A percentile compares a stretch with the other conserved stretches of the same genome.
Conservation (phyloP, 1,139 yeast species). For the Pichia inconspicua region DNA sequence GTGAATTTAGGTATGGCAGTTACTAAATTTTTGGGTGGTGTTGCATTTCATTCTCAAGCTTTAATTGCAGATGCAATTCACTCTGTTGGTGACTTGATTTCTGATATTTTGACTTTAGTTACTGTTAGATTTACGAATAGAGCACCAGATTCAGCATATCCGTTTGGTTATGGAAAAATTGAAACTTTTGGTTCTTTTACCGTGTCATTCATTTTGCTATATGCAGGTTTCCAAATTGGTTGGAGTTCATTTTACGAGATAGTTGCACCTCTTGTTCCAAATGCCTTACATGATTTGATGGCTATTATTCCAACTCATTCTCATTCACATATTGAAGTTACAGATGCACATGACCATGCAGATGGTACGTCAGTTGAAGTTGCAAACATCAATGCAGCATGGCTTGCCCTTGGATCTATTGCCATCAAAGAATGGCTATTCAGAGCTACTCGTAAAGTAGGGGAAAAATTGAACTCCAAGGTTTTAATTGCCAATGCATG, state of each 20-base stretch:
- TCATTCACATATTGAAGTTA: constrained; percentile 35
- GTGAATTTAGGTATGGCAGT: constrained; percentile 81
- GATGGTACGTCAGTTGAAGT: constrained; percentile 12
- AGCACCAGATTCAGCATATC: constrained; percentile 59
- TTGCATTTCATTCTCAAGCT: constrained; percentile 90
- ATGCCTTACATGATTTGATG: constrained; percentile 40
- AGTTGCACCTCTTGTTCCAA: constrained; percentile 60
- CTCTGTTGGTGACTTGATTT: constrained; percentile 80
- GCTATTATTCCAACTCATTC: constrained; percentile 43
- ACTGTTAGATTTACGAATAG: constrained; percentile 75
- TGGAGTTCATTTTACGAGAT: constrained; percentile 74
- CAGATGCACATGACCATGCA: constrained; percentile 15
- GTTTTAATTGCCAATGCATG: constrained; percentile 95
- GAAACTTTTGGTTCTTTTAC: constrained; percentile 89
- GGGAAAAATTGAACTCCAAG: constrained; percentile 68
- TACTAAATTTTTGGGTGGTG: constrained; percentile 83
- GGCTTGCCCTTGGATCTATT: constrained; percentile 89
- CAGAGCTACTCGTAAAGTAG: constrained; percentile 73
- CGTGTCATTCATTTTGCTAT: constrained; percentile 71
- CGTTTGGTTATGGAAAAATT: constrained; percentile 86
- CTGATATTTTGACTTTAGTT: constrained; percentile 81
- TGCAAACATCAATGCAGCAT: constrained; percentile 76
- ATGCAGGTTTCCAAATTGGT: constrained; percentile 89
- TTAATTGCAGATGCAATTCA: constrained; percentile 91
- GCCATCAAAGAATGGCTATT: constrained; percentile 80